Evolutionary conservation across 1,139 yeast genomes (phyloP), one percentile per base, ranked within the genome.

Genomic region (Taphrina wiesneri): DNA sequence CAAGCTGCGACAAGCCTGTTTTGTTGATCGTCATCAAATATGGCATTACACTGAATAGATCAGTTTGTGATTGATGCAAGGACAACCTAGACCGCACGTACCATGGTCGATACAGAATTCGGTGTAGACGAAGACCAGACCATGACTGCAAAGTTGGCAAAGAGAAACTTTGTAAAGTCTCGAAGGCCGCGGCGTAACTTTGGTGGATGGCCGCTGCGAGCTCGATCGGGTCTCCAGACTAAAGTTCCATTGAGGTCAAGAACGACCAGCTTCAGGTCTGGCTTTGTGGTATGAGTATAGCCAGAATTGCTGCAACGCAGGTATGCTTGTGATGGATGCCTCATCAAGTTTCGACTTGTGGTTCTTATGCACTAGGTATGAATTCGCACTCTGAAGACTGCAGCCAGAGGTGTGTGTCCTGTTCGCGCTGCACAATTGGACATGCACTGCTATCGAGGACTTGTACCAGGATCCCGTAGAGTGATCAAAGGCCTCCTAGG

Each of bases 211-310:
- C 21, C 28, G 9, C 28, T n/a, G 3, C 43, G 52, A 13, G 51
- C 56, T 13, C 52, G 52, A 11, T 39, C 53, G 43, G 49, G 47
- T 21, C 65, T 34, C 47, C 45, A 63, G 11, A 63, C 52, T 15
- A 63, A 30, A n/a, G 66, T 63, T 19, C 66, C 66, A 32, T 63
- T 63, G 26, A 63, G 39, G 26, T 63, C 66, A 9, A 63, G 52
- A 6, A 63, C 39, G 34, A 63, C 60, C 21, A 62, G 39, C 47
- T 62, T 52, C 43, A 34, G 23, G 39, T 41, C 36, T 6, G 59
- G 36, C 34, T 36, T 17, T 1, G 19, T 13, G 26, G 39, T 13
- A 13, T n/a, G 30, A 23, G 32, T 26, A 41, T 54, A 54, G 25
- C 59, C 59, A 25, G 46, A 11, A 6, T 21, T 9, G 13, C 28